Base-by-base conservation (phyloP, 768 basidiomycete species). In the Rhodosporidiobolus sp. region DNA sequence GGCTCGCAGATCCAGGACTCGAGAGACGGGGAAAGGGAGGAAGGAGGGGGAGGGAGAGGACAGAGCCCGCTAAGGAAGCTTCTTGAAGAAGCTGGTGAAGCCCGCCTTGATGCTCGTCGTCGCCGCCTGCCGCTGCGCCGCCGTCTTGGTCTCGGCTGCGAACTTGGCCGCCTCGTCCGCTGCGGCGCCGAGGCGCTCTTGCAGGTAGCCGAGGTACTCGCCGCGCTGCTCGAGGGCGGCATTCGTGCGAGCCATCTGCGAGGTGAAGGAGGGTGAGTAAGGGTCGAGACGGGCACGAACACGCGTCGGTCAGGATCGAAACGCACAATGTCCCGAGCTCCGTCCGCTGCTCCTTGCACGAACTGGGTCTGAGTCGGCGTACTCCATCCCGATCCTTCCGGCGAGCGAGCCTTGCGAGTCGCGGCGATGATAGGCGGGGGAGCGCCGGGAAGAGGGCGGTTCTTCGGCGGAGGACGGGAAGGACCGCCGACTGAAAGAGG, bases 191-290 rank as follows among this genome's bases (percentile, higher is more conserved):
- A 79, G 67, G 8, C 69, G 67, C 34, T 79, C 76, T 46, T 70
- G 67, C n/a, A 79, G 45, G 57, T 66, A 63, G 34, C 58, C 61
- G 11, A 79, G 69, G n/a, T 69, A 60, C 60, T 79, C 75, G 19
- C 73, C 77, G 7, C 78, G 62, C 65, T 76, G 66, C 63, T 72
- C 65, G 28, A 79, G 65, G 3, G 78, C 78, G 22, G 77, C 71
- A n/a, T 70, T 68, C 43, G 73, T 70, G 22, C 53, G 50, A 32
- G 71, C 55, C 60, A 76, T 59, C 45, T 58, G 57, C 57, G 9
- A 34, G 19, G 22, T 17, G 57, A 6, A 12, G 35, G 26, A 58
- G n/a, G 57, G 22, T 2, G 20, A 58, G 57, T n/a, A n/a, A n/a
- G n/a, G n/a, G n/a, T n/a, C n/a, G n/a, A n/a, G n/a, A n/a, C n/a